Evolutionary conservation across 2,329 filamentous ascomycete genomes (phyloP), one percentile per base, ranked within the genome.

Genomic region (Ophiostoma fasciatum): DNA sequence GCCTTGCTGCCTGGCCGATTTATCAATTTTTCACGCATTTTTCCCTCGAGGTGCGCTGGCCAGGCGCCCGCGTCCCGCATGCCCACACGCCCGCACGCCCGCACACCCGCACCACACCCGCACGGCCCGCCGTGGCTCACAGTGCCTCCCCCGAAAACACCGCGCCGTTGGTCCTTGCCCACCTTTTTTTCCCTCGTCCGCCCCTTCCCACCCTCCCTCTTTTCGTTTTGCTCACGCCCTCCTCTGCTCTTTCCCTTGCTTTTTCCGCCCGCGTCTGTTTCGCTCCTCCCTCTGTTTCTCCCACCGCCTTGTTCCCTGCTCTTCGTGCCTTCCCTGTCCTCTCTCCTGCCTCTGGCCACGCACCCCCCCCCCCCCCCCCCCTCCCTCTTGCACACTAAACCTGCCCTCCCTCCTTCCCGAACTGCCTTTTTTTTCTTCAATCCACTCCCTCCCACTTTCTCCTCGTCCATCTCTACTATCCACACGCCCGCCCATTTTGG

Each of bases 391-490:
- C 41, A 39, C 36, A 39, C 41, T 43, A 41, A 34, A 34, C 31
- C 39, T 27, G 39, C 41, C 41, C 36, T 43, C 41, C 39, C 34
- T 35, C 37, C 37, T 30, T 36, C 34, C 31, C 21, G 22, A 37
- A 35, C 33, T 40, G 38, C 38, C 38, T 35, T 41, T 40, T 35
- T 41, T 40, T 40, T 43, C 39, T 37, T 43, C 39, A 38, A 39
- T 39, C 38, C 39, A 43, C 41, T 41, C 41, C 39, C 41, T 43
- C 41, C 41, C 39, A 39, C 41, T 33, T 41, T 43, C 41, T 41
- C 39, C 28, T 43, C 41, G n/a, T n/a, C n/a, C n/a, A 43, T 41
- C 41, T 43, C 41, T 43, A 43, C 41, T 43, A 43, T 39, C 37
- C 41, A 43, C 41, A 43, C 41, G 36, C 41, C 41, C 37, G 23